Base-by-base conservation (phyloP, 306 rosid genomes). In the Citrullus mucosospermus region DNA sequence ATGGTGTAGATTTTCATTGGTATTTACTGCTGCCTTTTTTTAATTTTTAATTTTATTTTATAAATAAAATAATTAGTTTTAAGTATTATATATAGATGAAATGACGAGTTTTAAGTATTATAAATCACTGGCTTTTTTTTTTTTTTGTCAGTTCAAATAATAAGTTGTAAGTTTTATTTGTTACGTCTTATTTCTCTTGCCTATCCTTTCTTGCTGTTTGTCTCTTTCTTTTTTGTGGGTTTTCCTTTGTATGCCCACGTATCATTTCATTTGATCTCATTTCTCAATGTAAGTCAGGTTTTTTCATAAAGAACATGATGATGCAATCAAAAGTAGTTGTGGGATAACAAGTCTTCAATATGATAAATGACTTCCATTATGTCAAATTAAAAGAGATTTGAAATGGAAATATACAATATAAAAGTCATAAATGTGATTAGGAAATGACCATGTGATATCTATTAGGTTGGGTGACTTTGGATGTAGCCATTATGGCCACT, bases 401-500 rank as follows among this genome's bases (percentile, higher is more conserved):
- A 12, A 15, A 61, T 17, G n/a, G 9, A 30, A 32, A 5, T 30
- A 58, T 22, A 2, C 11, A 59, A 11, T 22, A 25, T 59, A 14
- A 63, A 34, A 15, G 43, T 43, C 18, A n/a, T 67, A 41, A n/a
- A 41, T 67, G 54, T 67, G 11, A 55, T 43, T n/a, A 71, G 58
- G 39, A 71, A 46, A 46, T 71, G 13, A 46, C 20, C 76, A 28
- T 30, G 60, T 72, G 60, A 50, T 72, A 14, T 30, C 20, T 30
- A 14, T 72, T 72, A 50, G 77, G 77, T 50, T 39, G 50, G 76
- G 76, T 46, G 56, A 43, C 56, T 44, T n/a, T 69, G 77, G 32
- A 25, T 72, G 59, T 72, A 46, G 77, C 34, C 22, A 30, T 28
- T 72, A 48, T 72, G 22, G 77, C 15, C 53, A 50, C 25, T 72